Evolutionary conservation across 177 flowering plant genomes (phyloP).

Genomic region (Telopea speciosissima): DNA sequence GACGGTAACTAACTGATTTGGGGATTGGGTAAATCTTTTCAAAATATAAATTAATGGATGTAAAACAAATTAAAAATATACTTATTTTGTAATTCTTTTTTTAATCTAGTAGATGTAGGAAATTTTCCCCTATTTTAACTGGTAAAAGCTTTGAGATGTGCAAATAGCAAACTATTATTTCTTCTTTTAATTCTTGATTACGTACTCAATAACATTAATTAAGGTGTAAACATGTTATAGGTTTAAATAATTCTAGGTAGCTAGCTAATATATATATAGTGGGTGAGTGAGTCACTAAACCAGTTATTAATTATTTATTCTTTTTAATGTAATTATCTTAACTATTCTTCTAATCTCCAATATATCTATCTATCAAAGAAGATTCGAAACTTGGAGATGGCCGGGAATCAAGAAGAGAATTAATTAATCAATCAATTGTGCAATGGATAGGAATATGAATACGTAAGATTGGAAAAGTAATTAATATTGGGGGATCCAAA

Average conservation of each 20-base stretch:
- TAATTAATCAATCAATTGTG: conserved; percentile 3
- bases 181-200: neutral
- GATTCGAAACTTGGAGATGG: neutral
- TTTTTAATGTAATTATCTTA: no score
- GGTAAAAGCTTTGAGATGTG: neutral
- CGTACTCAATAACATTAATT: neutral
- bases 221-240: neutral
- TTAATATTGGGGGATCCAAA: neutral
- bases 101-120: no score
- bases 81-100: no score
- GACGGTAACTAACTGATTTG: no score
- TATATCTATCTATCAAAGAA: neutral
- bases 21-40: no score
- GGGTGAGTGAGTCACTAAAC: neutral
- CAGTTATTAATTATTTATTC: neutral
- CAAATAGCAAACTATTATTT: neutral
- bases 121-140: neutral
- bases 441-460: neutral
- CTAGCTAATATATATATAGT: no score
- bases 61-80: no score
- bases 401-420: conserved; percentile 3
- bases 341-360: neutral
- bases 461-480: neutral
- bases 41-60: no score
- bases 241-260: no score